Percentiles rank a stretch among this genome's conserved stretches.
Evolutionary conservation across 805 yeast genomes (phyloP).

Genomic region (Tanozyma kutaoensis): DNA sequence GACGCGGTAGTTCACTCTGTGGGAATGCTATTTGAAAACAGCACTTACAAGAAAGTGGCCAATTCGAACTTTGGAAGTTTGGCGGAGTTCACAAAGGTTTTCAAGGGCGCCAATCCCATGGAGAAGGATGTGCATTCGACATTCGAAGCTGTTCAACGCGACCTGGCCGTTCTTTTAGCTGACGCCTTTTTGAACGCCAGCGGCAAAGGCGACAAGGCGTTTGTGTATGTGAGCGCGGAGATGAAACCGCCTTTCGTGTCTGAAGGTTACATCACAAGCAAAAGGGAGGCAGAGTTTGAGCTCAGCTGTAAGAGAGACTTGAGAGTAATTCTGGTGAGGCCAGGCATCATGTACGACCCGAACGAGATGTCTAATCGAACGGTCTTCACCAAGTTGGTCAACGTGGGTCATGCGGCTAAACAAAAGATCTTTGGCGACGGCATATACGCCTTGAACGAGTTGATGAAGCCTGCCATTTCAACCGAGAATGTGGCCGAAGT

Average conservation of each 20-base stretch:
- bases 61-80: too few relatives aligned
- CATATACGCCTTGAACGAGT: conserved; percentile 25
- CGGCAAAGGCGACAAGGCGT: conserved; percentile 20
- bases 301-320: conserved; percentile 30
- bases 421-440: conserved; percentile 23
- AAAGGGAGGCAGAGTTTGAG: conserved; percentile 64
- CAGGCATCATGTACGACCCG: conserved; percentile 79
- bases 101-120: conserved; percentile 55
- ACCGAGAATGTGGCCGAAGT: conserved; percentile 58
- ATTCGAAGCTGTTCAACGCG: conserved; percentile 54
- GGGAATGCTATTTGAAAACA: conserved; percentile 64
- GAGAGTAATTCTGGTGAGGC: conserved; percentile 57
- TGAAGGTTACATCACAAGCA: conserved; percentile 57
- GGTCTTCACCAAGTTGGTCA: conserved; percentile 27
- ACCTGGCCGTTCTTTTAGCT: conserved; percentile 56
- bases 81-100: too few relatives aligned
- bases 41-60: conserved; percentile 48
- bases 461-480: conserved; percentile 49
- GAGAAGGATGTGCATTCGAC: conserved; percentile 28
- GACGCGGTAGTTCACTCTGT: conserved; percentile 71
- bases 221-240: conserved; percentile 78
- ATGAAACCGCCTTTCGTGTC: conserved; percentile 52
- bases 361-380: too few relatives aligned
- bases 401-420: conserved; percentile 31
- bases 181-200: conserved; percentile 21